Conservation (phyloP, 2,329 filamentous ascomycete genomes). For the Clonostachys byssicola region DNA sequence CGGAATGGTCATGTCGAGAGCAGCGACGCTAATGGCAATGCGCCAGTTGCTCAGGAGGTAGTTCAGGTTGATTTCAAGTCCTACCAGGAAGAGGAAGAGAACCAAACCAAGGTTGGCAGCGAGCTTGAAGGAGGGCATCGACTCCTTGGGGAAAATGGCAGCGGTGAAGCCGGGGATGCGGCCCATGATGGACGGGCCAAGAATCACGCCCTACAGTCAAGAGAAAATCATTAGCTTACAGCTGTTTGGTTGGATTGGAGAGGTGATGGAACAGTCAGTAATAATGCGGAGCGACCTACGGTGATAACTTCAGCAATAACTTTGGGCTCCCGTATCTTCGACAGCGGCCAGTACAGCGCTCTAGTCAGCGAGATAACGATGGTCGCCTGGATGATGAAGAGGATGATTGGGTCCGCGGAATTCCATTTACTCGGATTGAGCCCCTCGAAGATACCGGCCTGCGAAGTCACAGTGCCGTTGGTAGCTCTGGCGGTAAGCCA, state of each 20-base stretch:
- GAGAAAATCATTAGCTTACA: no score
- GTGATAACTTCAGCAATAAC: slow-evolving; percentile 83
- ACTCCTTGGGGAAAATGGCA: slow-evolving; percentile 71
- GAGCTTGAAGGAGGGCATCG: slow-evolving; percentile 71
- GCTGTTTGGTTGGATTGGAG: no score
- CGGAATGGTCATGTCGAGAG: slow-evolving; percentile 76
- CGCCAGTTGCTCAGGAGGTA: slow-evolving; percentile 78
- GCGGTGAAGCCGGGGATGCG: slow-evolving; percentile 74
- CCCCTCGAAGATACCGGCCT: slow-evolving; percentile 66
- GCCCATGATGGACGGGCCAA: slow-evolving; percentile 86
- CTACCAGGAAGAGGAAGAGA: slow-evolving; percentile 83
- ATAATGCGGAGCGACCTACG: slow-evolving; percentile 17
- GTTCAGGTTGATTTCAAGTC: slow-evolving; percentile 79
- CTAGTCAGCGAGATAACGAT: not conserved
- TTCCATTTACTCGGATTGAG: slow-evolving; percentile 66
- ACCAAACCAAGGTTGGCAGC: slow-evolving; percentile 82
- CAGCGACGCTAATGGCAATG: slow-evolving; percentile 70
- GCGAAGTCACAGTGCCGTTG: slow-evolving; percentile 22
- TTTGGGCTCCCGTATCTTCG: slow-evolving; percentile 72
- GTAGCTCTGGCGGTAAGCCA: not conserved
- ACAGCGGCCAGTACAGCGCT: slow-evolving; percentile 66
- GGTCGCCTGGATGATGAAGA: slow-evolving; percentile 70
- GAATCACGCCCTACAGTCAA: slow-evolving; percentile 55
- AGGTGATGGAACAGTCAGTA: no score
- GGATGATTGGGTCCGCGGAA: slow-evolving; percentile 65